Evolutionary conservation across 495 filamentous ascomycete species (phyloP).

Genomic region (Stereocaulon alpinum): DNA sequence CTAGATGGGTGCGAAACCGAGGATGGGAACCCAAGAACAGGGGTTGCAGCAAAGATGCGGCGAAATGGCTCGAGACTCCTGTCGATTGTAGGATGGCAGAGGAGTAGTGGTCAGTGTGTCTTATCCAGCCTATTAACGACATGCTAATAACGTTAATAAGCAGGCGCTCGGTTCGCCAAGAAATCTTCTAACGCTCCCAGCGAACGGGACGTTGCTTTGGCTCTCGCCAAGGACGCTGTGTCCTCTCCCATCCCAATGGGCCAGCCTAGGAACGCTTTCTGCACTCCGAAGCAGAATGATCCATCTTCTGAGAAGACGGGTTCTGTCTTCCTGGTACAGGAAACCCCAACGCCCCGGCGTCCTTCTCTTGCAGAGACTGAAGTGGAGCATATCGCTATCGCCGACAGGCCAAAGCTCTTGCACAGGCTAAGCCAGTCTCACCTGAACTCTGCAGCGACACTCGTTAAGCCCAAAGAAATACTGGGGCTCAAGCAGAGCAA

Average conservation of each 20-base stretch:
- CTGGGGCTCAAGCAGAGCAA: constrained; percentile 11
- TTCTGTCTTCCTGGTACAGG: background rate
- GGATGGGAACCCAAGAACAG: constrained; percentile 1
- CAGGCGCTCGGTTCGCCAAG: constrained; percentile 5
- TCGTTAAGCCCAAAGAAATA: background rate
- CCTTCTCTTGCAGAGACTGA: constrained; percentile 2
- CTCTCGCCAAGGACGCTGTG: constrained; percentile 15
- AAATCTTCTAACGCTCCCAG: constrained; percentile 3
- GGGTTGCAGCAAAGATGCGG: constrained; percentile 22
- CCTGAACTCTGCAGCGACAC: background rate
- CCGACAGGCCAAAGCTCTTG: background rate
- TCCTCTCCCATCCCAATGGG: constrained; percentile 1
- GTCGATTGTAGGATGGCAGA: constrained; percentile 29
- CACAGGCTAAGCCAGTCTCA: background rate
- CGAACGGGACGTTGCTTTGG: constrained; percentile 16
- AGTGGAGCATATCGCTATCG: background rate
- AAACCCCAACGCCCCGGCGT: background rate
- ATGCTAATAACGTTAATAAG: background rate
- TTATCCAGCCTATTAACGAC: background rate
- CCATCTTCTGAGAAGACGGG: constrained; percentile 1
- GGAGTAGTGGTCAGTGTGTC: constrained; percentile 19
- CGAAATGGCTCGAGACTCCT: constrained; percentile 33
- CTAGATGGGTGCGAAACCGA: constrained; percentile 13
- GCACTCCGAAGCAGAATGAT: constrained; percentile 18
- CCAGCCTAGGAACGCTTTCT: constrained; percentile 9